These are phyloP conservation scores for Phytophthora tubulina DNA, from an alignment of 352 stramenopile genomes.

Conservation along the genomic window DNA sequence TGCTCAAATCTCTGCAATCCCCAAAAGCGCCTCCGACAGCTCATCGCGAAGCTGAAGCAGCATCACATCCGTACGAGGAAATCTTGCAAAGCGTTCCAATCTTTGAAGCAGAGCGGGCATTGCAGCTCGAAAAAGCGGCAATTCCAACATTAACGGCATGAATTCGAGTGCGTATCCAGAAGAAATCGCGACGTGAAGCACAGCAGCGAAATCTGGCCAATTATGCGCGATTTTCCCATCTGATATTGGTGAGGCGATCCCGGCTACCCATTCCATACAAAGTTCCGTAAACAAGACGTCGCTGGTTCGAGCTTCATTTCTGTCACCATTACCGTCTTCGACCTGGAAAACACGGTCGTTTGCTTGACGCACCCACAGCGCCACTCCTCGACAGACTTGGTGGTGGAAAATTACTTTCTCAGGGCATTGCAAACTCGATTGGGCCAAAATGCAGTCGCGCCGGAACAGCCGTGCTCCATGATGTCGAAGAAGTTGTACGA, in stretches of 20 bases:
- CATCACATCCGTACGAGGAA: neutral
- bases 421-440: too few relatives aligned
- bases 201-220: neutral
- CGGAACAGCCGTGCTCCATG: constrained; percentile 30
- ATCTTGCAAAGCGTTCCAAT: neutral
- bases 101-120: neutral
- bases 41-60: neutral
- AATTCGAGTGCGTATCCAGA: neutral
- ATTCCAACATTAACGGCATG: neutral
- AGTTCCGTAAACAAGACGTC: too few relatives aligned
- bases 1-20: too few relatives aligned
- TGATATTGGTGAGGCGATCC: too few relatives aligned
- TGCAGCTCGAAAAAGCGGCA: neutral
- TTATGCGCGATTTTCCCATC: too few relatives aligned
- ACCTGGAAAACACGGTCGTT: neutral
- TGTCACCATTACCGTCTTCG: too few relatives aligned
- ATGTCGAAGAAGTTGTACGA: constrained; percentile 25
- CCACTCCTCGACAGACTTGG: constrained; percentile 30
- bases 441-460: constrained; percentile 4
- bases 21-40: neutral
- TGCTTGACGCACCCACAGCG: constrained; percentile 19
- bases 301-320: neutral
- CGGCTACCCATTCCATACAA: too few relatives aligned
- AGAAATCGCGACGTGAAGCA: neutral
- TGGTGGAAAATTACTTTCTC: constrained; percentile 13